phyloP scores from a whole-genome alignment of 2,329 filamentous ascomycete species.

The Ustilaginoidea virens region DNA sequence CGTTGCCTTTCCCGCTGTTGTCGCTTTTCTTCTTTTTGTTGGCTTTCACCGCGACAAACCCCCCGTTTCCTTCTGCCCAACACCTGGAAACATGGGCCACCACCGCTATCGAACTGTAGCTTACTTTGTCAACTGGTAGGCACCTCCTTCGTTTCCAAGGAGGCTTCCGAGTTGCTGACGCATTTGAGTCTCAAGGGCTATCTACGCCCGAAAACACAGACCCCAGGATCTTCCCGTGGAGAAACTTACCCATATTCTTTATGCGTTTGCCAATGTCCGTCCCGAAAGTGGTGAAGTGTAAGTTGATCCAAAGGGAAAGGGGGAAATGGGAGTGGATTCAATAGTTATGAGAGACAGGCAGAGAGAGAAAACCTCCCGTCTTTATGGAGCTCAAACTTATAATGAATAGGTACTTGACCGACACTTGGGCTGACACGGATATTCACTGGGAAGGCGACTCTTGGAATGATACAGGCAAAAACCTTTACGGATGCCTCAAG shows the following conservation, averaged over 20 bases:
- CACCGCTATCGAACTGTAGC: constrained; percentile 49
- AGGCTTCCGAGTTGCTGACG: not conserved
- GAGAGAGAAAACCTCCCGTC: no score
- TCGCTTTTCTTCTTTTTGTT: not conserved
- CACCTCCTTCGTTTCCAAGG: not conserved
- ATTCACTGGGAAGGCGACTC: constrained; percentile 57
- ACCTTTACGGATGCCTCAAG: constrained; percentile 80
- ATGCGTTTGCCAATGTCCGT: constrained; percentile 77
- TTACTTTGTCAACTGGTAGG: constrained; percentile 57
- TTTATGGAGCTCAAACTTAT: constrained; percentile 1
- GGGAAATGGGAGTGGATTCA: no score
- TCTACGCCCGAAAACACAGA: constrained; percentile 74
- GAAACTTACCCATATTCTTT: constrained; percentile 77
- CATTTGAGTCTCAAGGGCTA: constrained; percentile 39
- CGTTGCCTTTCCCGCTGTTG: constrained; percentile 1
- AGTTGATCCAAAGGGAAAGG: constrained; percentile 8
- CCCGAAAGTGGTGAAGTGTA: constrained; percentile 68
- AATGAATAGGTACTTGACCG: constrained; percentile 32
- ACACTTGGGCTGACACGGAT: constrained; percentile 52
- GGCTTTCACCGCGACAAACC: not conserved
- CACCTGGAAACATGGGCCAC: constrained; percentile 3
- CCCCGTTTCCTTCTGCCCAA: not conserved
- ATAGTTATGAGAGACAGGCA: no score
- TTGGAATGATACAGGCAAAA: constrained; percentile 58
- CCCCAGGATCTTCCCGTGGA: constrained; percentile 70